A percentile compares a stretch with the other conserved stretches of the same genome.
These are phyloP conservation scores for Ogataea pignaliae DNA, from an alignment of 805 yeast species.

Conservation along the genomic window DNA sequence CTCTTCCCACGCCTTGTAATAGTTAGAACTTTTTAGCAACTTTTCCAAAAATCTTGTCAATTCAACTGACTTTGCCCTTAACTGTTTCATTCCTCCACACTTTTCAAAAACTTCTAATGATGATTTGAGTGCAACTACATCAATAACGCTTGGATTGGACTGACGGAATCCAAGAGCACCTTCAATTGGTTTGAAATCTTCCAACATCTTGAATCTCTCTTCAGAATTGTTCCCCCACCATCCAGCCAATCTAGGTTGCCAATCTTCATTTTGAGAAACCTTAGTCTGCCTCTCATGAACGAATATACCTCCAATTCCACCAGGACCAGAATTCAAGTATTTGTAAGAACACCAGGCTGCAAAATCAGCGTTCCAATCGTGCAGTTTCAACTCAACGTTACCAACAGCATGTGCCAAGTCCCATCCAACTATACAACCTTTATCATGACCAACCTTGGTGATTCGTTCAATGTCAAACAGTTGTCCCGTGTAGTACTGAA, in stretches of 20 bases:
- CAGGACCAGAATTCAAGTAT: conserved; percentile 90
- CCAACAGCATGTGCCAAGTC: conserved; percentile 95
- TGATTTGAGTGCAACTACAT: conserved; percentile 67
- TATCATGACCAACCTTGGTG: conserved; percentile 54
- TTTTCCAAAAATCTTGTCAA: conserved; percentile 56
- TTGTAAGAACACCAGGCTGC: conserved; percentile 95
- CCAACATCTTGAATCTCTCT: conserved; percentile 76
- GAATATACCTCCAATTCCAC: conserved; percentile 84
- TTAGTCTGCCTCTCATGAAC: conserved; percentile 49
- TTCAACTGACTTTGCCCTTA: conserved; percentile 52
- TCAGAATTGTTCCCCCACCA: conserved; percentile 92
- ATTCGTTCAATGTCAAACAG: conserved; percentile 69
- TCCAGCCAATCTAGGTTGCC: conserved; percentile 76
- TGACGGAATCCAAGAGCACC: conserved; percentile 87
- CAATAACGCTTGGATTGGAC: conserved; percentile 86
- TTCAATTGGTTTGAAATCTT: conserved; percentile 70
- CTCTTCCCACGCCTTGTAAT: conserved; percentile 35
- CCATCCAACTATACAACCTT: conserved; percentile 74
- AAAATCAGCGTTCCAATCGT: conserved; percentile 89
- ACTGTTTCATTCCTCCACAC: conserved; percentile 58
- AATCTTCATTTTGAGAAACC: conserved; percentile 28
- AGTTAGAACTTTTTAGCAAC: conserved; percentile 41
- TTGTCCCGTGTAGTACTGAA: conserved; percentile 93
- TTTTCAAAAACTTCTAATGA: conserved; percentile 57
- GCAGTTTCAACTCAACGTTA: conserved; percentile 70